phyloP scores from a whole-genome alignment of 495 filamentous ascomycete species.

The Echria macrotheca region DNA sequence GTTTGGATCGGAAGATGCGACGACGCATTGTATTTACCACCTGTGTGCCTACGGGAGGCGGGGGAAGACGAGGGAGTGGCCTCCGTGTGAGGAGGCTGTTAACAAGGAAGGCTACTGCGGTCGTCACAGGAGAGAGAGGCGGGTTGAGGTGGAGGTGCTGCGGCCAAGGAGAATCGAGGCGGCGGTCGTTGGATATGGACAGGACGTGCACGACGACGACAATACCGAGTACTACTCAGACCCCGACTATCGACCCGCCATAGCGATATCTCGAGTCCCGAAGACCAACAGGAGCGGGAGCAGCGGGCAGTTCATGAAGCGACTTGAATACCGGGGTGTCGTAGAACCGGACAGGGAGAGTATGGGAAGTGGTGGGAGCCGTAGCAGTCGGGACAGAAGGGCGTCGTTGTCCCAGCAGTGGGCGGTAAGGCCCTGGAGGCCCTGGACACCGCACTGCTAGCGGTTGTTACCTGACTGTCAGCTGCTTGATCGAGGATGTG shows the following conservation, averaged over 20 bases:
- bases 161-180: background rate
- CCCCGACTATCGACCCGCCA: conserved; percentile 3
- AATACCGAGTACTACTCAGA: conserved; percentile 9
- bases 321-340: conserved; percentile 8
- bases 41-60: conserved; percentile 9
- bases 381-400: conserved; percentile 1
- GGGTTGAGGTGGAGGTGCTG: background rate
- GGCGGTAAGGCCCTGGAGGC: conserved; percentile 9
- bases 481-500: background rate
- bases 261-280: background rate
- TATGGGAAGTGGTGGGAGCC: background rate
- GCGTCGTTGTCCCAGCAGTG: background rate
- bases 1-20: conserved; percentile 7
- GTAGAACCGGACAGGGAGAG: background rate
- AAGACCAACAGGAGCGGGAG: conserved; percentile 5
- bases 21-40: conserved; percentile 6
- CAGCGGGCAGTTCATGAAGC: conserved; percentile 4
- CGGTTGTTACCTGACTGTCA: background rate
- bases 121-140: background rate
- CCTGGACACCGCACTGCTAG: conserved; percentile 2
- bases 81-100: conserved; percentile 5
- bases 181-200: background rate
- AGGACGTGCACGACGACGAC: conserved; percentile 5
- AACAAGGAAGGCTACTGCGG: conserved; percentile 5
- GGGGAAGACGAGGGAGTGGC: conserved; percentile 6